Base-by-base conservation (phyloP, 257 asterid species). In the Solanum bulbocastanum region DNA sequence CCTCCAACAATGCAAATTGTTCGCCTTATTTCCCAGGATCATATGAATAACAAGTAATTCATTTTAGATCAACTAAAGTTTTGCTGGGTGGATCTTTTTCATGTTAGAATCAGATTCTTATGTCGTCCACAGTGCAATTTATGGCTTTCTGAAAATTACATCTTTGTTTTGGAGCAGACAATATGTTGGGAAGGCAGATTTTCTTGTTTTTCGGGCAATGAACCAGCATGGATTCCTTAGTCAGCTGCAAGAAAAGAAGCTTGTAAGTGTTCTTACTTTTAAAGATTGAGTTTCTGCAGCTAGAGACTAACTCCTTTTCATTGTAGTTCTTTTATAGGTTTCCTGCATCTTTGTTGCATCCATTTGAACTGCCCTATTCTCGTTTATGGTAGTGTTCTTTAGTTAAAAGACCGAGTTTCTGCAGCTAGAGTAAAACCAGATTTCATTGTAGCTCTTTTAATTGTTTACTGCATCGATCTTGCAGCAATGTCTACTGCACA, bases 181-280 rank as follows among this genome's bases (percentile, higher is more conserved):
- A 89, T 95, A 97, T 89, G 98, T 94, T 60, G 99, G 99, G 58
- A 97, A 96, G 91, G 99, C 98, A 62, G 99, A 97, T 91, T 97
- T 96, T 88, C 92, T 97, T 75, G 99, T 97, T 89, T 97, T 97
- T 86, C 96, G 99, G 86, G 99, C 99, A 46, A 96, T 97, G 98
- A 95, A 96, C 91, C 99, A 97, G 89, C 99, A 97, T 88, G 99
- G 99, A 52, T 97, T 97, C 92, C 98, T 97, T n/a, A 98, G 98
- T 83, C 99, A 96, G 91, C 96, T 97, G 83, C 99, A 97, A 92
- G 99, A 97, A 90, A 97, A 96, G 94, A 97, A 97, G 93, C 99
- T 96, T 78, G 99, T 97, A 91, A 95, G 99, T 92, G 87, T 87
- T 85, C 42, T 49, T 81, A 81, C 62, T 30, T 81, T 30, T 44